Evolutionary conservation across 2,329 filamentous ascomycete species (phyloP), one percentile per base, ranked within the genome.

Genomic region (Apiospora marii): DNA sequence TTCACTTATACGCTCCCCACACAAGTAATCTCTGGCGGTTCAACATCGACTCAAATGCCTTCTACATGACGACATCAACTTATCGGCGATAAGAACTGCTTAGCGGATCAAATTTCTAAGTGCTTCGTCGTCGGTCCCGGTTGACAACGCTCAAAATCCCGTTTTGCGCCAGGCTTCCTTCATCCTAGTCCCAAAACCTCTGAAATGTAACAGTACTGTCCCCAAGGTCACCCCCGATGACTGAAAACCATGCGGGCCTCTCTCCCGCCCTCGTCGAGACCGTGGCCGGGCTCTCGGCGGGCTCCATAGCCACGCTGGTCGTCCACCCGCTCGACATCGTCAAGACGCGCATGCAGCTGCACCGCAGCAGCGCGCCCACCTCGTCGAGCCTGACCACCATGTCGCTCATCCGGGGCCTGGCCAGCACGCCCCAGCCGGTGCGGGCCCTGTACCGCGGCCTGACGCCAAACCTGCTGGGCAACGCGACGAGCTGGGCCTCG

Each of bases 261-360:
- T 92, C 93, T 79, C 91, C 93, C 83, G 94, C 93, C 78, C 83
- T 93, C 80, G 90, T 98, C 83, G 96, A 98, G 88, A 92, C 93
- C 79, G 87, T 95, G 81, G 94, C 96, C 74, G 96, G 96, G 78
- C 92, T 99, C 83, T 93, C 92, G 75, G 96, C 96, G 73, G 96
- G 96, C 74, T 89, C 94, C 72, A 89, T 95, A 77, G 93, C 95
- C 70, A 98, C 96, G 34, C 87, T 98, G 68, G 92, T 91, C 72
- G 93, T 96, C 70, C 96, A 98, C 81, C 96, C 96, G 44, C 90
- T 99, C 73, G 96, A 99, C 84, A 92, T 99, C 75, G 92, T 98
- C 81, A 99, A 99, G 87, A 98, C 96, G 74, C 93, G 96, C 75
- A 91, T 99, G 81, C 96, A 99, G 85, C 89, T 91, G 76, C 85